Percentiles rank a stretch among this genome's conserved stretches.
These are phyloP conservation scores for Fusarium veterinarium DNA, from an alignment of 2,329 filamentous ascomycete genomes.

Conservation along the genomic window DNA sequence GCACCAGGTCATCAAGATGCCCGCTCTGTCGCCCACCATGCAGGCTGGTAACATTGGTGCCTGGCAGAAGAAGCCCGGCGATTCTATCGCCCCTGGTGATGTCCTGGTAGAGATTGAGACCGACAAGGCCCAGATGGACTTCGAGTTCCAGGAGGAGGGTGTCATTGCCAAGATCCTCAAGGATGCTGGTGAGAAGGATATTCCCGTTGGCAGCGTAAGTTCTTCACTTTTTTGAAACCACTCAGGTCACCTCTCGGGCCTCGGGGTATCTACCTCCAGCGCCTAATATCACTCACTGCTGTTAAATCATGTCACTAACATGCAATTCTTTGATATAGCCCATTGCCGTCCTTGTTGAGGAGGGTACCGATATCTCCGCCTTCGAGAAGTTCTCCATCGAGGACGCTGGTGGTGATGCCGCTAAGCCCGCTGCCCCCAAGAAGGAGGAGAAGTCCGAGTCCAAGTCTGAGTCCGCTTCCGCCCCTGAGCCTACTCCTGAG, in stretches of 20 bases:
- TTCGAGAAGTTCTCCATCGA: slow-evolving; percentile 90
- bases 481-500: slow-evolving; percentile 58
- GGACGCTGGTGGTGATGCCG: slow-evolving; percentile 85
- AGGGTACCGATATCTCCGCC: slow-evolving; percentile 85
- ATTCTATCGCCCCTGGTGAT: slow-evolving; percentile 87
- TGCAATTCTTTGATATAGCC: slow-evolving; percentile 67
- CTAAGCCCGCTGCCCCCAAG: slow-evolving; percentile 72
- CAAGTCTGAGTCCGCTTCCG: slow-evolving; percentile 64
- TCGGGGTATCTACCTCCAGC: slow-evolving; percentile 31
- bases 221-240: slow-evolving; percentile 24
- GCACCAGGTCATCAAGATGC: slow-evolving; percentile 97
- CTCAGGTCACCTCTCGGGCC: slow-evolving; percentile 21
- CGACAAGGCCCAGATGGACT: slow-evolving; percentile 99
- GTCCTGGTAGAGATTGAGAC: slow-evolving; percentile 99
- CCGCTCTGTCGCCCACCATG: slow-evolving; percentile 98
- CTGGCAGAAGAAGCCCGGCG: slow-evolving; percentile 98
- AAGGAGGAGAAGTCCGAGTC: slow-evolving; percentile 74
- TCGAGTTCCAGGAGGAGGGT: slow-evolving; percentile 99
- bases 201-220: slow-evolving; percentile 93
- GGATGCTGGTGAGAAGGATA: slow-evolving; percentile 92
- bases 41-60: slow-evolving; percentile 93
- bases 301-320: slow-evolving; percentile 20
- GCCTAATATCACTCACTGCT: not conserved
- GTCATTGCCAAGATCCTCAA: slow-evolving; percentile 94
- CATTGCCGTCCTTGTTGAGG: slow-evolving; percentile 94